These are phyloP conservation scores for Hymenoscyphus fraxineus DNA, from an alignment of 2,329 filamentous ascomycete genomes.

Conservation along the genomic window DNA sequence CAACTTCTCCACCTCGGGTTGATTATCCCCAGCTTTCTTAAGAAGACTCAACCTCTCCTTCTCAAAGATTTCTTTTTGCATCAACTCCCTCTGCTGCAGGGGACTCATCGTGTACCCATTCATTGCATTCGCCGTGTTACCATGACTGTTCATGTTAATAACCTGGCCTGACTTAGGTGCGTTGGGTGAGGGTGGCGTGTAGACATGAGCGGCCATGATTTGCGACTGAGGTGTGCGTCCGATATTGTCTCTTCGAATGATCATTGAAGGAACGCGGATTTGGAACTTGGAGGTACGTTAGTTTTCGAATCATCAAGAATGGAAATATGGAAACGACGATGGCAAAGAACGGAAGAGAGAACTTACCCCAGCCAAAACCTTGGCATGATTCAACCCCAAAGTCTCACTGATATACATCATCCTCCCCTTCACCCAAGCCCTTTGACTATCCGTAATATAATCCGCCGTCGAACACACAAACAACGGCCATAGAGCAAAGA, in stretches of 20 bases:
- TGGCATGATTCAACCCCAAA: slow-evolving; percentile 56
- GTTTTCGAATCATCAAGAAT: background rate
- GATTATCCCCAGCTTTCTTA: slow-evolving; percentile 26
- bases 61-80: slow-evolving; percentile 45
- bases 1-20: slow-evolving; percentile 28
- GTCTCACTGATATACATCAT: slow-evolving; percentile 52
- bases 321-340: background rate
- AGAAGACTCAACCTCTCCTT: slow-evolving; percentile 39
- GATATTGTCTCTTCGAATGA: slow-evolving; percentile 42
- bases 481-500: slow-evolving; percentile 58
- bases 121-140: slow-evolving; percentile 25
- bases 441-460: slow-evolving; percentile 55
- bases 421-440: slow-evolving; percentile 52
- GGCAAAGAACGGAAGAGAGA: slow-evolving; percentile 4
- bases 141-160: slow-evolving; percentile 28
- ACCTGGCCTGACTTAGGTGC: slow-evolving; percentile 42
- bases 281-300: slow-evolving; percentile 42
- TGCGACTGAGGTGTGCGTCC: slow-evolving; percentile 16
- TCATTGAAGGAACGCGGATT: slow-evolving; percentile 59
- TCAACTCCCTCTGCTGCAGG: slow-evolving; percentile 46
- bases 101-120: slow-evolving; percentile 37
- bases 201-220: slow-evolving; percentile 12
- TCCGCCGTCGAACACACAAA: slow-evolving; percentile 53
- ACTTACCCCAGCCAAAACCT: slow-evolving; percentile 51
- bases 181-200: slow-evolving; percentile 31